phyloP scores from a whole-genome alignment of 2,329 filamentous ascomycete genomes.

The Venturia oleaginea region DNA sequence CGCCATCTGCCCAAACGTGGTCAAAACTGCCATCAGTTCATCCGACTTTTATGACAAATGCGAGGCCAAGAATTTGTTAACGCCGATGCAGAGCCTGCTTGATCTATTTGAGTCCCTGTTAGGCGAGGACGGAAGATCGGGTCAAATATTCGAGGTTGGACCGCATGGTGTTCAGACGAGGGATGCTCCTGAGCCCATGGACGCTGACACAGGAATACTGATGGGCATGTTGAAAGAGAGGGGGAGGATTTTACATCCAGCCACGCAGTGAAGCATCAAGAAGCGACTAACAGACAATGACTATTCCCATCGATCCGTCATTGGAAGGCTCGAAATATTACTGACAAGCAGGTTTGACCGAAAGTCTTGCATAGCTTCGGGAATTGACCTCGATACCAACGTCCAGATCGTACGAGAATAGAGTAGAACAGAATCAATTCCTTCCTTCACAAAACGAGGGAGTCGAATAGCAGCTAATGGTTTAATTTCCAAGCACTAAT shows the following conservation, averaged over 20 bases:
- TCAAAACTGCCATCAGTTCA: conserved; percentile 32
- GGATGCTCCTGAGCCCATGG: conserved; percentile 24
- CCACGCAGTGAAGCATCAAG: neutral
- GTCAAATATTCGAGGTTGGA: conserved; percentile 34
- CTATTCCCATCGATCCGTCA: too few species aligned
- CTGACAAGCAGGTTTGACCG: too few species aligned
- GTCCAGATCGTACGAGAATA: too few species aligned
- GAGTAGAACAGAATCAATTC: too few species aligned
- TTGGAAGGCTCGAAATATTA: too few species aligned
- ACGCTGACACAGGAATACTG: conserved; percentile 20
- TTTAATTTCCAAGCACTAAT: too few species aligned
- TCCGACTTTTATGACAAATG: conserved; percentile 30
- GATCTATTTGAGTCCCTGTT: conserved; percentile 32
- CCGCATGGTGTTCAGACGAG: conserved; percentile 27
- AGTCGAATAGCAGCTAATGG: too few species aligned
- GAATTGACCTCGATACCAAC: too few species aligned
- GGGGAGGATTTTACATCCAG: neutral
- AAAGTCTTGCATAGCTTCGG: too few species aligned
- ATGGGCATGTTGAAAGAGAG: conserved; percentile 1
- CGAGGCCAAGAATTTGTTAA: conserved; percentile 27
- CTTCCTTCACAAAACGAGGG: too few species aligned
- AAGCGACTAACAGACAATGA: too few species aligned
- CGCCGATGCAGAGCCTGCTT: conserved; percentile 32
- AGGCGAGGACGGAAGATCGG: conserved; percentile 26
- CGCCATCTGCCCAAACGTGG: conserved; percentile 34